Conservation (phyloP, 1,139 yeast genomes). For the Waltiozyma sp. region DNA sequence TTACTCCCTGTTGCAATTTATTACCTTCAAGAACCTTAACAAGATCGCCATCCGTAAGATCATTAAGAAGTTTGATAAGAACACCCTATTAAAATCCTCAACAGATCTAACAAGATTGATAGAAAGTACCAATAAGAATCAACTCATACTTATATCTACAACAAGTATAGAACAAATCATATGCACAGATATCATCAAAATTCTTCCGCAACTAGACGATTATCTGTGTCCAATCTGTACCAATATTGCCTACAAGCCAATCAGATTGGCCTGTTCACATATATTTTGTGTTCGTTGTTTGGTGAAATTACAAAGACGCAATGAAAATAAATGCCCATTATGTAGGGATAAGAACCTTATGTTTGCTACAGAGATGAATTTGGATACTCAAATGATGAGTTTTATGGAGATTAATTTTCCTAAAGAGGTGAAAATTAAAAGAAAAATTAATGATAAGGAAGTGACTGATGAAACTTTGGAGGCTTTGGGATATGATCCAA, state of each 20-base stretch:
- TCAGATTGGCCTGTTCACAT: conserved; percentile 51
- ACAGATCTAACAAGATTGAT: conserved; percentile 34
- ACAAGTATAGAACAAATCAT: conserved; percentile 30
- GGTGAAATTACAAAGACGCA: conserved; percentile 50
- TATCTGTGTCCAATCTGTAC: conserved; percentile 66
- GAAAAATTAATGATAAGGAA: conserved; percentile 49
- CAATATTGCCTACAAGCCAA: conserved; percentile 61
- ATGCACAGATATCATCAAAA: conserved; percentile 39
- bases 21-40: conserved; percentile 54
- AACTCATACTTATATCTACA: conserved; percentile 4
- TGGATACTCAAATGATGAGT: conserved; percentile 43
- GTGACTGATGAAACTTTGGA: conserved; percentile 30
- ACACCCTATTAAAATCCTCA: conserved; percentile 46
- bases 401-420: conserved; percentile 56
- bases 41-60: conserved; percentile 56
- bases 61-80: conserved; percentile 65
- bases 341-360: conserved; percentile 49
- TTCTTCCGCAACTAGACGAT: conserved; percentile 66
- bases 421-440: conserved; percentile 49
- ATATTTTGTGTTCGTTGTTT: conserved; percentile 63
- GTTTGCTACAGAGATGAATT: conserved; percentile 46
- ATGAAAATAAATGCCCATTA: conserved; percentile 53
- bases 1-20: conserved; percentile 41
- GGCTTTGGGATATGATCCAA: conserved; percentile 13
- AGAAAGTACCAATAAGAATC: conserved; percentile 6